Conservation (phyloP, 495 filamentous ascomycete genomes). For the Daldinia loculata region DNA sequence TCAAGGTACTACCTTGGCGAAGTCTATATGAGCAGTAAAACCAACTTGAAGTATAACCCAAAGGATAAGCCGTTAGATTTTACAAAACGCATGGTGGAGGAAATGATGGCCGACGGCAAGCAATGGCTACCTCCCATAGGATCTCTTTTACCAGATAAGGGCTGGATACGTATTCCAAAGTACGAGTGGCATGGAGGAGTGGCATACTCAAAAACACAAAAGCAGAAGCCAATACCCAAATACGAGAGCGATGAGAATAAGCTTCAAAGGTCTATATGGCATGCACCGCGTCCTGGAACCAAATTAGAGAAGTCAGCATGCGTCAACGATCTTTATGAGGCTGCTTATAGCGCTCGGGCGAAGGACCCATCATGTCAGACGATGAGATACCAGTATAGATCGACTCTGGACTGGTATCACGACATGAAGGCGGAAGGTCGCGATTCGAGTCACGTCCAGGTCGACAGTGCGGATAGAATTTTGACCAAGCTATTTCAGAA, state of each 20-base stretch:
- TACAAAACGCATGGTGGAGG: slow-evolving; percentile 32
- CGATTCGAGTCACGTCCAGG: slow-evolving; percentile 50
- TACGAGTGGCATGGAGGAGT: slow-evolving; percentile 17
- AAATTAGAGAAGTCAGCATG: slow-evolving; percentile 44
- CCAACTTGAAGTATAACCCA: not conserved
- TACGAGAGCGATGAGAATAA: slow-evolving; percentile 37
- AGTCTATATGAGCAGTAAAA: slow-evolving; percentile 53
- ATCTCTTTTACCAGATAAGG: slow-evolving; percentile 25
- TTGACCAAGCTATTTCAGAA: slow-evolving; percentile 28
- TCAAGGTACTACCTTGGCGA: slow-evolving; percentile 38
- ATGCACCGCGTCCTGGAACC: slow-evolving; percentile 48
- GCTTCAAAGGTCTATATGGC: slow-evolving; percentile 52
- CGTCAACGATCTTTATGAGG: slow-evolving; percentile 52
- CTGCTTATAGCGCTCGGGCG: slow-evolving; percentile 38
- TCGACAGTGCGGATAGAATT: slow-evolving; percentile 50
- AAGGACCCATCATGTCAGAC: slow-evolving; percentile 13
- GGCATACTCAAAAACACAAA: not conserved
- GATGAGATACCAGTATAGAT: slow-evolving; percentile 51
- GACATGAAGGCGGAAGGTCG: slow-evolving; percentile 53
- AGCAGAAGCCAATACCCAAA: slow-evolving; percentile 6
- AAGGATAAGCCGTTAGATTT: slow-evolving; percentile 27
- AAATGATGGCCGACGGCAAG: slow-evolving; percentile 40
- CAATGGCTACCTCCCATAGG: slow-evolving; percentile 45
- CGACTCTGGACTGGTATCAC: slow-evolving; percentile 56
- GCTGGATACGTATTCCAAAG: slow-evolving; percentile 30